These are phyloP conservation scores for Monosporozyma aerobia DNA, from an alignment of 805 yeast species.

Conservation along the genomic window DNA sequence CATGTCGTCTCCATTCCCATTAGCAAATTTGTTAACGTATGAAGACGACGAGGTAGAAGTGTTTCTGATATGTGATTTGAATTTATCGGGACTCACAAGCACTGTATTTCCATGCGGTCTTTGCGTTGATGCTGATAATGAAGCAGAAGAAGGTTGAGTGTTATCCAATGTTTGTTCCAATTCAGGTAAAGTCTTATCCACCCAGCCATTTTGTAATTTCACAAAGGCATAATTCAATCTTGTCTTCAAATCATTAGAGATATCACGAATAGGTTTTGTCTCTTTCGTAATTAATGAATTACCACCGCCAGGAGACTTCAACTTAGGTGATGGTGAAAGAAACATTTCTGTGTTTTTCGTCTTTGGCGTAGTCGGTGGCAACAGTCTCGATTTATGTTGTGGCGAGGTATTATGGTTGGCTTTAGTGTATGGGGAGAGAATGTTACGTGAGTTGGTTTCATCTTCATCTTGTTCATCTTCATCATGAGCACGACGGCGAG, in stretches of 20 bases:
- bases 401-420: background rate
- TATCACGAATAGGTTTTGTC: slow-evolving; percentile 32
- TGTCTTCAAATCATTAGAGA: slow-evolving; percentile 33
- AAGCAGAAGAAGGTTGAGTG: background rate
- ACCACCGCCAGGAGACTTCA: slow-evolving; percentile 22
- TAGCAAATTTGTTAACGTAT: slow-evolving; percentile 10
- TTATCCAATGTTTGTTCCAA: slow-evolving; percentile 15
- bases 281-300: slow-evolving; percentile 1
- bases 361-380: slow-evolving; percentile 29
- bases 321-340: slow-evolving; percentile 27
- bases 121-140: background rate
- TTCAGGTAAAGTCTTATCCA: slow-evolving; percentile 23
- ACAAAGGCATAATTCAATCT: slow-evolving; percentile 35
- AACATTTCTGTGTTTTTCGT: slow-evolving; percentile 24
- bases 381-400: slow-evolving; percentile 2
- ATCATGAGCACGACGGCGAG: background rate
- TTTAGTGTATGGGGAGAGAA: slow-evolving; percentile 2
- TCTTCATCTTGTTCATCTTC: background rate
- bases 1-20: slow-evolving; percentile 8
- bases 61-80: background rate
- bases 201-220: slow-evolving; percentile 31
- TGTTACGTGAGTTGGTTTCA: background rate
- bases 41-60: background rate
- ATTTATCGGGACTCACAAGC: background rate
- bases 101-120: background rate